These are phyloP conservation scores for Rhodamnia argentea DNA, from an alignment of 345 rosid genomes.

Conservation along the genomic window DNA sequence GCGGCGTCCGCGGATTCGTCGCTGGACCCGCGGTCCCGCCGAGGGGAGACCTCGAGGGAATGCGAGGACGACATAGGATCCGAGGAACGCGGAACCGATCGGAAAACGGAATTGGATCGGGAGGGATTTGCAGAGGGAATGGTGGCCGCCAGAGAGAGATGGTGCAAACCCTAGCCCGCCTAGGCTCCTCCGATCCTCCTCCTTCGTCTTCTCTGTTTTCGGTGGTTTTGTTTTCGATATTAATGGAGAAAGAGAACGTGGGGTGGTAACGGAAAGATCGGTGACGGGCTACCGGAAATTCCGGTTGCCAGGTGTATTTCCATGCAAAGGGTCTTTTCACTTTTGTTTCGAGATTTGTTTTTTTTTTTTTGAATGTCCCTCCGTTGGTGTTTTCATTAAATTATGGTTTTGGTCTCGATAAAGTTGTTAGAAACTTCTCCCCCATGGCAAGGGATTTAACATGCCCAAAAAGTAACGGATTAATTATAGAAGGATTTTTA, in stretches of 20 bases:
- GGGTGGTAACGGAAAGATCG: constrained; percentile 3
- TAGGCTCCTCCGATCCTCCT: background rate
- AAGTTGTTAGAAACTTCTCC: too few species aligned
- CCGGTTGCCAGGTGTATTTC: background rate
- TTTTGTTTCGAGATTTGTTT: too few species aligned
- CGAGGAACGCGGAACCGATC: background rate
- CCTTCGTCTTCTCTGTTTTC: background rate
- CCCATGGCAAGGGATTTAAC: too few species aligned
- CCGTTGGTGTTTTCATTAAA: background rate
- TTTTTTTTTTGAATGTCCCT: too few species aligned
- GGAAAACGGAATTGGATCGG: background rate
- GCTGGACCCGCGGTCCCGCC: background rate
- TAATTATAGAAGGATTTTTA: too few species aligned
- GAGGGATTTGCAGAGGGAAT: background rate
- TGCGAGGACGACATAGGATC: background rate
- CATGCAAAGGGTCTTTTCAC: background rate
- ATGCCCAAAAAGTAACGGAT: too few species aligned
- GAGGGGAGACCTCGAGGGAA: background rate
- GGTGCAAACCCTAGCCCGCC: background rate
- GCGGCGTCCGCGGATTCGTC: background rate
- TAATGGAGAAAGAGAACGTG: background rate
- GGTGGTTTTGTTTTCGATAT: background rate
- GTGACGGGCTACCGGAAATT: constrained; percentile 2
- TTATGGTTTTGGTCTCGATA: background rate
- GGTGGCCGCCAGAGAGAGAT: background rate